These are phyloP conservation scores for Sclerotinia subarctica DNA, from an alignment of 2,329 filamentous ascomycete species.

Conservation along the genomic window DNA sequence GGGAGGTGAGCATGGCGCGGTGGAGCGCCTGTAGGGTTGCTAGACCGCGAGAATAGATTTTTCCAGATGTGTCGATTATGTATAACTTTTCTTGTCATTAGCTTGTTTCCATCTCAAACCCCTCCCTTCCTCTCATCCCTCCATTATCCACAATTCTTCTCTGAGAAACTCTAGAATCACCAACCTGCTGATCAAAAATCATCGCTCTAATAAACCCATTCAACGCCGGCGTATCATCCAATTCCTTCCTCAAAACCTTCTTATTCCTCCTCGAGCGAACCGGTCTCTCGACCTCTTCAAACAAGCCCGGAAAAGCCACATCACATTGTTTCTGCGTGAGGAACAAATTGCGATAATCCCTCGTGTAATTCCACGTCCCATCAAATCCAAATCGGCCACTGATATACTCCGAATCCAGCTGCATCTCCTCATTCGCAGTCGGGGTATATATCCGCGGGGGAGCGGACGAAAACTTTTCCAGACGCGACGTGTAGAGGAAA, in stretches of 20 bases:
- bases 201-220: conserved; percentile 19
- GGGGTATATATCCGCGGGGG: conserved; percentile 1
- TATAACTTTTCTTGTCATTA: conserved; percentile 8
- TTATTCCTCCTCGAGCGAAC: conserved; percentile 9
- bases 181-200: conserved; percentile 19
- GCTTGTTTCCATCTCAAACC: neutral
- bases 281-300: conserved; percentile 25
- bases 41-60: conserved; percentile 31
- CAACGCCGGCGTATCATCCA: conserved; percentile 15
- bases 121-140: too few relatives aligned
- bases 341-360: conserved; percentile 16
- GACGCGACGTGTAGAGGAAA: neutral
- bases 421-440: neutral
- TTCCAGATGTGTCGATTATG: conserved; percentile 10
- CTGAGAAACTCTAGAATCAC: conserved; percentile 24
- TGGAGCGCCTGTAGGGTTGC: conserved; percentile 52
- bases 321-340: conserved; percentile 22
- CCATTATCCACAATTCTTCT: neutral
- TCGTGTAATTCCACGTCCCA: conserved; percentile 14
- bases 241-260: conserved; percentile 10
- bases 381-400: conserved; percentile 6
- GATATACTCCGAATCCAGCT: neutral
- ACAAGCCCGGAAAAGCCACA: conserved; percentile 21
- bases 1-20: conserved; percentile 49
- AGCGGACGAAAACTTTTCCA: neutral